Base-by-base conservation (phyloP, 768 basidiomycete species). In the Xanthoconium purpureum region DNA sequence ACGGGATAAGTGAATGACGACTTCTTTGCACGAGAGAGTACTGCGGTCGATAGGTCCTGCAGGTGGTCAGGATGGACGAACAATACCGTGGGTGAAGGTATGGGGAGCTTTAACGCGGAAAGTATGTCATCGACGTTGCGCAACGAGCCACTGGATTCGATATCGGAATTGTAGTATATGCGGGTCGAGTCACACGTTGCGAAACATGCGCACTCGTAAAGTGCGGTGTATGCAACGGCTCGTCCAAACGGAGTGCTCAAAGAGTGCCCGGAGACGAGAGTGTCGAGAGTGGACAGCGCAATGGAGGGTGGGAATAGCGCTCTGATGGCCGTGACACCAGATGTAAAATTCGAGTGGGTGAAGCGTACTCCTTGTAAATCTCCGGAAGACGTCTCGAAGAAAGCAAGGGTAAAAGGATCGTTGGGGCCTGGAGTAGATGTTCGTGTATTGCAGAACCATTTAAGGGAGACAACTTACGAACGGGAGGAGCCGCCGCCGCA, bases 261-360 rank as follows among this genome's bases (percentile, higher is more conserved):
- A 2, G 87, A 77, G 66, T 91, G 83, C 3, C 82, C 81, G 28
- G 91, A 94, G 12, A 88, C 78, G 35, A 98, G 74, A 8, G 87
- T 89, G 69, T 97, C 94, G 50, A 88, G 70, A 7, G 85, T 73
- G 6, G 88, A 83, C 40, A 93, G 63, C 13, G 83, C 75, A 63
- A 84, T 83, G 24, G 88, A 81, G 11, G 84, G 75, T 3, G 94
- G 93, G 62, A 96, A 83, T 20, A 94, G 68, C 6, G 85, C 82
- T 36, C 89, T 85, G 24, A 84, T 75, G 4, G 88, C 89, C 0
- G 91, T 84, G n/a, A 94, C 87, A 35, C 91, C 94, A 5, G 94
- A 91, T 3, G 92, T 95, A 55, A 96, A 67, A 60, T 93, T 94
- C 69, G 89, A 80, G 68, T 94, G 91, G 0, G 91, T 91, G 33